These are phyloP conservation scores for Trichophyton equinum DNA, from an alignment of 2,329 filamentous ascomycete genomes.

Conservation along the genomic window DNA sequence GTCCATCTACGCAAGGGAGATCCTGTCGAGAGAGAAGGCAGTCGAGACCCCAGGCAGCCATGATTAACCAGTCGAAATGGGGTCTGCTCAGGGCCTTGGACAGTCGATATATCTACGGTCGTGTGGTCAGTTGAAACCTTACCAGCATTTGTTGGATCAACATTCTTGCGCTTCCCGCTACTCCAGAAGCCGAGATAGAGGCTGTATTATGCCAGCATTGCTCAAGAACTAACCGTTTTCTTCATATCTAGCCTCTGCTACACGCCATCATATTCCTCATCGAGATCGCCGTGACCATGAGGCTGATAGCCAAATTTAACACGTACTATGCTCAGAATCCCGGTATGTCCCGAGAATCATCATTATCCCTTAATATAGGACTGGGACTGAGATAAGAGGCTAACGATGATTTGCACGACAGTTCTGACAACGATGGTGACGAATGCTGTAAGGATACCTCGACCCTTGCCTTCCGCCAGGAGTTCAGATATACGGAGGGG, in stretches of 20 bases:
- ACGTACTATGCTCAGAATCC: constrained; percentile 85
- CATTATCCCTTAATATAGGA: not conserved
- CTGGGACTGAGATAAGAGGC: not conserved
- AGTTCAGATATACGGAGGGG: not conserved
- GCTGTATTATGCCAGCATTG: not conserved
- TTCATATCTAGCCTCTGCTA: constrained; percentile 58
- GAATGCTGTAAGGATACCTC: constrained; percentile 56
- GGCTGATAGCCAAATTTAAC: constrained; percentile 80
- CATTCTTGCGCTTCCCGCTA: not conserved
- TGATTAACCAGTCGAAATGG: constrained; percentile 31
- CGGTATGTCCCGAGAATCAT: constrained; percentile 38
- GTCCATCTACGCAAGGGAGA: not conserved
- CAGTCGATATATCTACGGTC: constrained; percentile 36
- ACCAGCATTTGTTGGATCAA: not conserved
- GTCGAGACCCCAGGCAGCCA: constrained; percentile 16
- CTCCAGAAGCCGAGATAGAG: not conserved
- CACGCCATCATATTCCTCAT: constrained; percentile 75
- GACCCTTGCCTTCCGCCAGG: constrained; percentile 2
- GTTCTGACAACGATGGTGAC: constrained; percentile 98
- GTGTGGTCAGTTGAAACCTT: constrained; percentile 25
- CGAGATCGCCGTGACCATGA: constrained; percentile 74
- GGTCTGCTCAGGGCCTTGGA: constrained; percentile 35
- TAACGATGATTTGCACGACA: constrained; percentile 22
- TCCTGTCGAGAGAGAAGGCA: not conserved
- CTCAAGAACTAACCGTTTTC: constrained; percentile 7